A percentile compares a stretch with the other conserved stretches of the same genome.
Conservation (phyloP, 164 flowering plant genomes). For the grape (Vitis vinifera) region ASM3070453v1 NC_081819.1:19179001-19179500, state of each 20-base stretch:
- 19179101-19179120: conserved; percentile 1
- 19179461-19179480: no score
- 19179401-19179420: no score
- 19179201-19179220: neutral
- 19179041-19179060: neutral
- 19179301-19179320: no score
- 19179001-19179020: conserved; percentile 22
- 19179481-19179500: no score
- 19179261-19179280: neutral
- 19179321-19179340: no score
- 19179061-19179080: neutral
- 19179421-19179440: no score
- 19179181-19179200: neutral
- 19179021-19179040: neutral
- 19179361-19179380: no score
- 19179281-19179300: neutral
- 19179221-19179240: no score
- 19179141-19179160: conserved; percentile 12
- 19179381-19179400: no score
- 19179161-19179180: neutral
- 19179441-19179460: no score
- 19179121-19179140: conserved; percentile 1
- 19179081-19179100: neutral
- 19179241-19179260: no score
- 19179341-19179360: no score